Percentiles rank a stretch among this genome's conserved stretches.
Conservation (phyloP, 805 yeast genomes). For the Suhomyces kilbournensis region DNA sequence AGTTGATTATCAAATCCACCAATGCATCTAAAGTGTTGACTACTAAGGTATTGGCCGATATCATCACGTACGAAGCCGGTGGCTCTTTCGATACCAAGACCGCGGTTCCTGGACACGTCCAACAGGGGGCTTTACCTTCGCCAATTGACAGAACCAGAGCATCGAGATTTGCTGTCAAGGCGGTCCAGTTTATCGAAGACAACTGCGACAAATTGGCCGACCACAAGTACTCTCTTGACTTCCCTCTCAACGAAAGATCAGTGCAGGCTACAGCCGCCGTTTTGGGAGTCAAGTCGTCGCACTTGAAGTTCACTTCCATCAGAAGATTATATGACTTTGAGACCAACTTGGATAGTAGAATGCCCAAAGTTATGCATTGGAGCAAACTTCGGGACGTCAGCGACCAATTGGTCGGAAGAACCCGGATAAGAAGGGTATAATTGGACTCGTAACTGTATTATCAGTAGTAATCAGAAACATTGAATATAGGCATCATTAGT, state of each 20-base stretch:
- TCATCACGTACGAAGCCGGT: conserved; percentile 73
- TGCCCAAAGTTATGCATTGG: conserved; percentile 92
- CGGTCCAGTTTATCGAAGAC: conserved; percentile 83
- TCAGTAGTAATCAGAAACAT: neutral
- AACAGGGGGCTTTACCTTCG: conserved; percentile 94
- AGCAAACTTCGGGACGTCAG: conserved; percentile 67
- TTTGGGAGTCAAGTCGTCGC: conserved; percentile 61
- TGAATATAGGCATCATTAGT: neutral
- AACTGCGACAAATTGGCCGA: conserved; percentile 18
- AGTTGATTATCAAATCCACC: conserved; percentile 79
- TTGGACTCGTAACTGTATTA: neutral
- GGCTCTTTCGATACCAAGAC: conserved; percentile 86
- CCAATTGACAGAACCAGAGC: conserved; percentile 92
- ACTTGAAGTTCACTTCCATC: conserved; percentile 69
- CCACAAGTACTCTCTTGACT: conserved; percentile 27
- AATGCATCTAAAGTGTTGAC: conserved; percentile 79
- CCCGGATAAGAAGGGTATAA: conserved; percentile 12
- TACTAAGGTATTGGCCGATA: conserved; percentile 77
- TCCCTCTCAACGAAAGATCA: conserved; percentile 30
- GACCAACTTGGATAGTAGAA: conserved; percentile 74
- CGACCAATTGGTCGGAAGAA: conserved; percentile 79
- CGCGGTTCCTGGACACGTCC: conserved; percentile 97
- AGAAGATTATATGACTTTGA: conserved; percentile 81
- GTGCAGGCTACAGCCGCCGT: conserved; percentile 40
- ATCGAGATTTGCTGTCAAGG: conserved; percentile 83